Evolutionary conservation across 2,329 filamentous ascomycete genomes (phyloP).

Genomic region (Endothia cerciana): DNA sequence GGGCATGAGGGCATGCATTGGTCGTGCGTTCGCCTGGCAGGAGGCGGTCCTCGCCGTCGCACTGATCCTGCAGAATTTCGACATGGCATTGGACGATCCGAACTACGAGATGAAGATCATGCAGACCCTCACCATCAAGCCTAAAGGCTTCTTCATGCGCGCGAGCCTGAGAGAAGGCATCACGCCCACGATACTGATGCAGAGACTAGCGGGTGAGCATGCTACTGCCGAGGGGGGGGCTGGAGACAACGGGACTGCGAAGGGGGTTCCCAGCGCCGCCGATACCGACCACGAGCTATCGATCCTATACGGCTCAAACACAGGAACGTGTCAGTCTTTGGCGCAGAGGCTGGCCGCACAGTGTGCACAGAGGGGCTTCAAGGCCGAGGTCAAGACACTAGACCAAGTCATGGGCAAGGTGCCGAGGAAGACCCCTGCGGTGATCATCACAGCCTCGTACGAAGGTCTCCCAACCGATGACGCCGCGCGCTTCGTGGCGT

Average conservation of each 20-base stretch:
- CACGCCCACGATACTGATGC: slow-evolving; percentile 26
- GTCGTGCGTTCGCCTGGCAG: slow-evolving; percentile 58
- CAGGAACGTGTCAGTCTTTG: slow-evolving; percentile 73
- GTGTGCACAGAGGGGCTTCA: slow-evolving; percentile 64
- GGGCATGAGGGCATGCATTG: slow-evolving; percentile 54
- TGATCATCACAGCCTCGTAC: slow-evolving; percentile 73
- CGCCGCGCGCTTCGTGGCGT: slow-evolving; percentile 68
- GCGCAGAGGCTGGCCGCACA: slow-evolving; percentile 65
- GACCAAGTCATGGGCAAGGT: slow-evolving; percentile 66
- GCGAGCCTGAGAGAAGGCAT: slow-evolving; percentile 55
- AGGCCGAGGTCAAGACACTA: slow-evolving; percentile 55
- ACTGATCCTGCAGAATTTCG: slow-evolving; percentile 70
- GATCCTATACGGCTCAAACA: slow-evolving; percentile 76
- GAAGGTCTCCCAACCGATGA: slow-evolving; percentile 77
- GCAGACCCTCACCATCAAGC: slow-evolving; percentile 63
- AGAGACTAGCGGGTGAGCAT: neutral
- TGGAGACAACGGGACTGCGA: neutral
- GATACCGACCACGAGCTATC: slow-evolving; percentile 44
- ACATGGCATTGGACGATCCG: slow-evolving; percentile 64
- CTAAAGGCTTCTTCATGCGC: slow-evolving; percentile 62
- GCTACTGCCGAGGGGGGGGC: neutral
- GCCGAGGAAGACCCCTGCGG: slow-evolving; percentile 61
- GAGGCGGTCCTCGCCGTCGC: slow-evolving; percentile 53
- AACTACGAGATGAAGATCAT: slow-evolving; percentile 58
- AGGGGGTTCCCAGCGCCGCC: neutral